Evolutionary conservation across 441 rosid species (phyloP), one percentile per base, ranked within the genome.

Genomic region (Arabidopsis lyrata): DNA sequence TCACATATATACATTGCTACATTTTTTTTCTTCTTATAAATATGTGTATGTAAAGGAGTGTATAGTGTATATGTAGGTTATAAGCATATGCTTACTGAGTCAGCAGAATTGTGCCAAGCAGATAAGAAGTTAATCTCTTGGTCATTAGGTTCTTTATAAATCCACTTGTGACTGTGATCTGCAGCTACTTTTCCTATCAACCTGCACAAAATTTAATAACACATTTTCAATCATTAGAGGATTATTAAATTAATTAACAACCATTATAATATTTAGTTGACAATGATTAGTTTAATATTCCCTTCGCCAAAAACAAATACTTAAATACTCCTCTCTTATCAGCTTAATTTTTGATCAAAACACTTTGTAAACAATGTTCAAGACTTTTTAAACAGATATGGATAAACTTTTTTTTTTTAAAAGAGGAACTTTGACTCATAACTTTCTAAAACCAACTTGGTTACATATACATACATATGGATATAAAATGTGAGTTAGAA

Each of bases 121-220:
- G 99, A 90, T 81, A 92, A 84, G 86, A 92, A 87, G 84, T 92
- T 95, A 85, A 89, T 95, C 80, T 89, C 99, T 81, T 89, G 97
- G 56, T 92, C 96, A 81, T 90, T 90, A 77, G 96, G 94, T 80
- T 95, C 99, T 79, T 87, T 95, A 85, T 87, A 83, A 80, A 95
- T 89, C 99, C 97, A 95, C 83, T 95, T 92, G 81, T 95, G 99
- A 81, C 96, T 88, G 63, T 87, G 95, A 82, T 95, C 99, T 70
- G 99, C 90, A 27, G 97, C 97, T 48, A 90, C 97, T 86, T 92
- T 95, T 61, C 97, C 99, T 74, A 92, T 90, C 86, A 95, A 79
- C 54, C 99, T 95, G 84, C 74, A 73, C 73, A 73, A 55, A 60
- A 36, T 66, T 62, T 35, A 22, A 72, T 42, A 49, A 57, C 8